Evolutionary conservation across 164 flowering plant genomes (phyloP), one percentile per base, ranked within the genome.

Genomic region (Tinospora cordifolia): DNA sequence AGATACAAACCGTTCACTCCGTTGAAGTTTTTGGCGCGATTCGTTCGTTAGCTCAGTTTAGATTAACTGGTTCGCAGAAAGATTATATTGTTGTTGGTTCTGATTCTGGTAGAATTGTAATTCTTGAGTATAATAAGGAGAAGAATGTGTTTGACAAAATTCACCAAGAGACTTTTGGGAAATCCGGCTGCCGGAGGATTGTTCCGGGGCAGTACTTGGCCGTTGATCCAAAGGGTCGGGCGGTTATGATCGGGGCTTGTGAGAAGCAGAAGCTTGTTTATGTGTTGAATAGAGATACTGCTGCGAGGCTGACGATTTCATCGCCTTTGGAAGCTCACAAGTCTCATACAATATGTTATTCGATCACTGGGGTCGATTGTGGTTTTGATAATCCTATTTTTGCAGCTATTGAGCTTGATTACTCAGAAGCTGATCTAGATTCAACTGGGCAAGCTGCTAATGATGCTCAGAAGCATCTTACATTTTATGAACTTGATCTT

Each of bases 231-330:
- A 94, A 94, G 65, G 99, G 99, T 1, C 79, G 98, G 46, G 98
- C 99, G 2, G 98, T 83, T 0, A 94, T 94, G 99, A 83, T 94
- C 58, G 99, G 87, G 1, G 98, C 98, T 24, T 88, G 93, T 71
- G 99, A 94, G 82, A 93, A 93, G 75, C 98, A 93, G 89, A 93
- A 91, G 80, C 86, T 93, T 65, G 98, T 93, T 41, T 93, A 93
- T 77, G 98, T 93, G 6, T 78, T 93, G 83, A 93, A 93, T 74
- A 86, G 98, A 38, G 98, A 93, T 80, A 90, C 93, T 9, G 83
- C 90, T 0, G 97, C 98, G n/a, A 84, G 97, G 83, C 78, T 90
- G 59, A 94, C 98, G 0, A 94, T 94, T 57, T 92, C 97, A 0
- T 90, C 97, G 0, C 99, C 99, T 0, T 79, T 94, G 30, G 99